A percentile compares a stretch with the other conserved stretches of the same genome.
Evolutionary conservation across 2,329 filamentous ascomycete species (phyloP).

Genomic region (Rasamsonia emersonii): DNA sequence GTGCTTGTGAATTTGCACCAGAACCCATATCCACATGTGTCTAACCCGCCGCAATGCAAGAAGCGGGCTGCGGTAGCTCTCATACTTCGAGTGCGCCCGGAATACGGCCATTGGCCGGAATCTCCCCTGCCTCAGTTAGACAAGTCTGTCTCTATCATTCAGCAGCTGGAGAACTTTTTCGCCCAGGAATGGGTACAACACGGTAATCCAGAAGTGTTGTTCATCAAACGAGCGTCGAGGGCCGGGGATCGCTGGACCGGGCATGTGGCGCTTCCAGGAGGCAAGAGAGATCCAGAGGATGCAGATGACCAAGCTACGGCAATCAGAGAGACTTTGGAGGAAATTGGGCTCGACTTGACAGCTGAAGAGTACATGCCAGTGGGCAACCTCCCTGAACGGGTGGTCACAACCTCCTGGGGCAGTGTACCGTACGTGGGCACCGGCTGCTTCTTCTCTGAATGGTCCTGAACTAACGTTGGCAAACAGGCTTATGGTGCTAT

Average conservation of each 20-base stretch:
- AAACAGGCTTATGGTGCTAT: slow-evolving; percentile 57
- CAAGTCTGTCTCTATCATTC: slow-evolving; percentile 19
- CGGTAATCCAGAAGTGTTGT: slow-evolving; percentile 59
- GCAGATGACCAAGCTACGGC: slow-evolving; percentile 54
- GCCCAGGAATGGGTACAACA: slow-evolving; percentile 55
- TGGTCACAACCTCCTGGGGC: slow-evolving; percentile 60
- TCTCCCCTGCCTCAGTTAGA: slow-evolving; percentile 13
- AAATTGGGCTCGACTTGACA: slow-evolving; percentile 55
- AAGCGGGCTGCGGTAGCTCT: slow-evolving; percentile 59
- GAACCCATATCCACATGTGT: slow-evolving; percentile 34
- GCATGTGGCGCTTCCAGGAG: slow-evolving; percentile 60
- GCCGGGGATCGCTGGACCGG: slow-evolving; percentile 61
- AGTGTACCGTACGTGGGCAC: slow-evolving; percentile 49
- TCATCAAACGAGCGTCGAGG: slow-evolving; percentile 60
- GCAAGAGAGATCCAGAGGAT: slow-evolving; percentile 58
- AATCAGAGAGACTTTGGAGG: slow-evolving; percentile 56
- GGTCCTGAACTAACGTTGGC: slow-evolving; percentile 4
- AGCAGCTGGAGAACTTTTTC: slow-evolving; percentile 51
- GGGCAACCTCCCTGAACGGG: slow-evolving; percentile 57
- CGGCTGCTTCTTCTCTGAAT: slow-evolving; percentile 1
- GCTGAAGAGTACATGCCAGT: slow-evolving; percentile 39
- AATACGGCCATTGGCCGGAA: slow-evolving; percentile 46
- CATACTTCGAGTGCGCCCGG: slow-evolving; percentile 54
- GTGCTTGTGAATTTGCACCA: slow-evolving; percentile 25
- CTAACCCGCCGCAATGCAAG: slow-evolving; percentile 40